These are phyloP conservation scores for Marvania coccoides DNA, from an alignment of 139 green algal genomes.

Conservation along the genomic window DNA sequence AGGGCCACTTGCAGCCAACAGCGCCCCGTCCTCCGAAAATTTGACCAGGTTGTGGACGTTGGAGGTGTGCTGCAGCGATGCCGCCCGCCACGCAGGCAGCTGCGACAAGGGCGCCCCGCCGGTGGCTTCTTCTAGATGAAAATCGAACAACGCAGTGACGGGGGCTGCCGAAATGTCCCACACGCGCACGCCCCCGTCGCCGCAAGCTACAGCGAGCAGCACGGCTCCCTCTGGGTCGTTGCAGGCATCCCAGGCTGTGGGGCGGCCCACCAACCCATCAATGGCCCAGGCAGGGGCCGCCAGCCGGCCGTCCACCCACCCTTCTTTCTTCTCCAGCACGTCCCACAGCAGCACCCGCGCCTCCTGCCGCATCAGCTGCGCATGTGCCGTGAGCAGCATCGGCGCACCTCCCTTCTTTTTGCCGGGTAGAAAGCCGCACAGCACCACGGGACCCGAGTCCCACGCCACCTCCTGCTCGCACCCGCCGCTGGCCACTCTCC, in stretches of 20 bases:
- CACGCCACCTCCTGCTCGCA: constrained; percentile 5
- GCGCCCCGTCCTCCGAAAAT: constrained; percentile 2
- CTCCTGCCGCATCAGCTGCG: constrained; percentile 13
- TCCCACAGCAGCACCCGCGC: constrained; percentile 22
- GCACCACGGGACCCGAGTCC: constrained; percentile 16
- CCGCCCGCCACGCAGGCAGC: not conserved
- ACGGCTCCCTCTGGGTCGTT: not conserved
- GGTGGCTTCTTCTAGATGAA: not conserved
- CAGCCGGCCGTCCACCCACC: constrained; percentile 21
- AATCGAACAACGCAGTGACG: not conserved
- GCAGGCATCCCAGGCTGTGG: not conserved
- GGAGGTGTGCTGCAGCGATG: constrained; percentile 1
- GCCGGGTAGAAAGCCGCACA: constrained; percentile 1
- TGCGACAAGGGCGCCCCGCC: not conserved
- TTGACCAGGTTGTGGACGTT: not conserved
- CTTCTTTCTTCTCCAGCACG: not conserved
- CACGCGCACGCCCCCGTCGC: constrained; percentile 68
- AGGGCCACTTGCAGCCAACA: not conserved
- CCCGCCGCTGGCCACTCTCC: not conserved
- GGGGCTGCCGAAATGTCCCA: constrained; percentile 28
- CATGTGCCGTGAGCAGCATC: constrained; percentile 13
- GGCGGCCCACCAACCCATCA: constrained; percentile 3
- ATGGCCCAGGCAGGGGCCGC: not conserved
- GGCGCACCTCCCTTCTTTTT: not conserved
- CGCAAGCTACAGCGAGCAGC: constrained; percentile 69